These are phyloP conservation scores for Plasmodium cynomolgi DNA, from an alignment of 169 alveolate genomes.

Conservation along the genomic window DNA sequence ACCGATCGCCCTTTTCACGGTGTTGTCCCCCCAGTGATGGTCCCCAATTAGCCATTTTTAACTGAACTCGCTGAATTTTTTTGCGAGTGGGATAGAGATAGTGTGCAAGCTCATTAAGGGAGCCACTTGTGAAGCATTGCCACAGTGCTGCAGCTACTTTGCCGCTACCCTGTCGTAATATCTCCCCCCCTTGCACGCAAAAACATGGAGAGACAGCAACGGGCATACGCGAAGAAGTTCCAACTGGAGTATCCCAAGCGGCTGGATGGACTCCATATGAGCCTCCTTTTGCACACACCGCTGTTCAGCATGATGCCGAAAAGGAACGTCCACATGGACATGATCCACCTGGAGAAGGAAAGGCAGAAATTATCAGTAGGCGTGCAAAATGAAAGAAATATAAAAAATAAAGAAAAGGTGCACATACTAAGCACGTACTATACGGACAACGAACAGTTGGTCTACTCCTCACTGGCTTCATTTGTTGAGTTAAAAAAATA, in stretches of 20 bases:
- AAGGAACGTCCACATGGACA: constrained; percentile 9
- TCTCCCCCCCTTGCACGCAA: neutral
- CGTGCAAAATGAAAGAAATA: neutral
- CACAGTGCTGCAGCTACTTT: neutral
- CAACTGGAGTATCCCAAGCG: constrained; percentile 12
- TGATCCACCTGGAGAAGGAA: constrained; percentile 22
- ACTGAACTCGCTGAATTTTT: neutral
- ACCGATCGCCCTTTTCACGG: neutral
- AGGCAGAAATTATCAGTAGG: neutral
- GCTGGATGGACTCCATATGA: neutral
- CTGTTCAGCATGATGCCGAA: neutral
- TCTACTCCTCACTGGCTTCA: constrained; percentile 30
- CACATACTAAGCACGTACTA: constrained; percentile 46
- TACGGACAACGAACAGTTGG: constrained; percentile 27
- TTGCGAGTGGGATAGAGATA: neutral
- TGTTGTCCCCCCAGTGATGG: neutral
- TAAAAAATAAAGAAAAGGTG: constrained; percentile 28
- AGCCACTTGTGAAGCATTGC: neutral
- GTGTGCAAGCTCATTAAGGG: neutral
- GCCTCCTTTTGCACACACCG: neutral
- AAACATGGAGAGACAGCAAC: constrained; percentile 14
- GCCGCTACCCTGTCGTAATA: no score
- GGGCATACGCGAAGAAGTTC: constrained; percentile 22
- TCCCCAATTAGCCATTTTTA: neutral
- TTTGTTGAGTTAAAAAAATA: constrained; percentile 54